phyloP scores from a whole-genome alignment of 148 eudicot genomes.

The Rheum nobile region DNA sequence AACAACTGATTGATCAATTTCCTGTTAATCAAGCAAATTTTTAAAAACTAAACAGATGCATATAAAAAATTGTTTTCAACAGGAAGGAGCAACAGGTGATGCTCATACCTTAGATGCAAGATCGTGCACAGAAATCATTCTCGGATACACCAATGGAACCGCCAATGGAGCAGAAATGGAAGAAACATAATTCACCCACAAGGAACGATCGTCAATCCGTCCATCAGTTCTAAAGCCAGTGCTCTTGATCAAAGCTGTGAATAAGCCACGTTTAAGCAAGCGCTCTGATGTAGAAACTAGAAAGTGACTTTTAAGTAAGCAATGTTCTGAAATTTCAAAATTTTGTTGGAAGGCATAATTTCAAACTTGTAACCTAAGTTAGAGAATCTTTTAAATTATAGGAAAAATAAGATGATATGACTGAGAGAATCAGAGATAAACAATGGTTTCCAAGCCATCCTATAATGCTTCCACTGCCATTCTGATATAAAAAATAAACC shows the following conservation, averaged over 20 bases:
- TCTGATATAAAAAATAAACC: neutral
- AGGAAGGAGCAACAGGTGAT: neutral
- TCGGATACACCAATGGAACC: conserved; percentile 91
- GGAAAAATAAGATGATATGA: neutral
- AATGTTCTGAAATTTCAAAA: neutral
- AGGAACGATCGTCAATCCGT: conserved; percentile 80
- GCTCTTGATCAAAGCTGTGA: conserved; percentile 81
- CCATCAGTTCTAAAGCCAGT: conserved; percentile 76
- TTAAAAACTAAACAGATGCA: neutral
- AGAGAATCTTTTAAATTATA: neutral
- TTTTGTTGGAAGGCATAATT: neutral
- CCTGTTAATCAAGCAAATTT: conserved; percentile 32
- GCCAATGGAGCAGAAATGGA: conserved; percentile 72
- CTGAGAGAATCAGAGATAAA: neutral
- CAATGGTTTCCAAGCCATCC: neutral
- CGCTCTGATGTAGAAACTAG: neutral
- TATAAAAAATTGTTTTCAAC: neutral
- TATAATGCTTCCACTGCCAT: neutral
- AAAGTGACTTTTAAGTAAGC: neutral
- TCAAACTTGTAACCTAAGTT: neutral
- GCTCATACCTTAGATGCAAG: conserved; percentile 58
- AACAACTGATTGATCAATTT: conserved; percentile 42
- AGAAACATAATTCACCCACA: conserved; percentile 77
- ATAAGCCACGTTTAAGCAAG: neutral
- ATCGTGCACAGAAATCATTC: conserved; percentile 82